Evolutionary conservation across 495 filamentous ascomycete species (phyloP).

Genomic region (Pyronema omphalodes): DNA sequence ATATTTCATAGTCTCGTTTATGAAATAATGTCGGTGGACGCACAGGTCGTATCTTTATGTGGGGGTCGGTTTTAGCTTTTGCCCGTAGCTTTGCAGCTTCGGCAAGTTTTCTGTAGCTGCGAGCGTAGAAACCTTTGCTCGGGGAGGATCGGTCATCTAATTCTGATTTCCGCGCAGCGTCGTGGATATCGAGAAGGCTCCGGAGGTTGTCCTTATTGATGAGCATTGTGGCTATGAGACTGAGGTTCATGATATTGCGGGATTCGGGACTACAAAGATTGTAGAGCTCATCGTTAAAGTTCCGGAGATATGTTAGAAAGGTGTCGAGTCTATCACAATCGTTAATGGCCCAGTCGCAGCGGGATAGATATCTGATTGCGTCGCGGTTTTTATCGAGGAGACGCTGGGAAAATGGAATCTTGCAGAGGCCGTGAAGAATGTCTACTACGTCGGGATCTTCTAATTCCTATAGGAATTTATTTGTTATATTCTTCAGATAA

Average conservation of each 20-base stretch:
- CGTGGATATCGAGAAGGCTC: neutral
- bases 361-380: neutral
- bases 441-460: neutral
- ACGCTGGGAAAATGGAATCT: neutral
- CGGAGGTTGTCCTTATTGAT: neutral
- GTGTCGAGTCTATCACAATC: neutral
- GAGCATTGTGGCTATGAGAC: neutral
- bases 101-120: neutral
- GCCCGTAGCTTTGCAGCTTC: slow-evolving; percentile 2
- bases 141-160: neutral
- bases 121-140: neutral
- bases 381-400: neutral
- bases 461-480: neutral
- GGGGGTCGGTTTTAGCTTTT: neutral
- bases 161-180: neutral
- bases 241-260: slow-evolving; percentile 5
- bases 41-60: neutral
- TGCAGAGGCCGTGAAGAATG: neutral
- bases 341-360: slow-evolving; percentile 1
- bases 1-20: neutral
- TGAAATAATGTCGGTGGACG: neutral
- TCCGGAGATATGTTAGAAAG: neutral
- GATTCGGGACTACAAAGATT: neutral
- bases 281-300: slow-evolving; percentile 2
- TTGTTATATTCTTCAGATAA: neutral